Evolutionary conservation across 306 rosid genomes (phyloP).

Genomic region (Rosa persica): DNA sequence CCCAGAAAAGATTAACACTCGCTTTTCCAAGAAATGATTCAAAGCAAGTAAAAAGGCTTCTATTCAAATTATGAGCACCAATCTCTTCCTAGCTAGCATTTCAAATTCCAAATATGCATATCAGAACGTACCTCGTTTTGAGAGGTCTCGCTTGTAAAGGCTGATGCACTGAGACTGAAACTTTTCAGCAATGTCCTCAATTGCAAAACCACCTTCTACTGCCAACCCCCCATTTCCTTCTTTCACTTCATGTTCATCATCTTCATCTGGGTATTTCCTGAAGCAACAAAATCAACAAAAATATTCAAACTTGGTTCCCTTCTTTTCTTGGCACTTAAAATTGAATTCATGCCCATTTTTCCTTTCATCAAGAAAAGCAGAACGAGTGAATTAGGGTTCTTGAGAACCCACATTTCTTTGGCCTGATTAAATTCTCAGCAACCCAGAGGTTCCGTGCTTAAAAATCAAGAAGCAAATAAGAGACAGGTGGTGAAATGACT

Average conservation of each 20-base stretch:
- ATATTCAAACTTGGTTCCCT: background rate
- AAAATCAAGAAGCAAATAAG: background rate
- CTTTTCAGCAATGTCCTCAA: conserved; percentile 27
- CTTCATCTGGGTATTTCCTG: conserved; percentile 25
- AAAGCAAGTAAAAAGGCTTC: background rate
- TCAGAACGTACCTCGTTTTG: conserved; percentile 29
- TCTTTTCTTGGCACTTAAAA: conserved; percentile 5
- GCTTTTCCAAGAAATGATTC: background rate
- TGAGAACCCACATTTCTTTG: conserved; percentile 16
- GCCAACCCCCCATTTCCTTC: conserved; percentile 11
- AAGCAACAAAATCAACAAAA: conserved; percentile 7
- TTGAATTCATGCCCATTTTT: background rate
- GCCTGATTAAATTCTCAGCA: background rate
- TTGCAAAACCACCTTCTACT: conserved; percentile 16
- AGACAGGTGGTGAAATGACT: background rate
- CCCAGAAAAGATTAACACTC: background rate
- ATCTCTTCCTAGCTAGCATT: background rate
- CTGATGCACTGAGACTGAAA: conserved; percentile 27
- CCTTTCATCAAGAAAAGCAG: conserved; percentile 16
- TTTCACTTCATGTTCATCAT: conserved; percentile 21
- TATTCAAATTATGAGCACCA: background rate
- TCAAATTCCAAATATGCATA: background rate
- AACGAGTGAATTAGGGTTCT: background rate
- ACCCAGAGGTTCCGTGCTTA: conserved; percentile 19
- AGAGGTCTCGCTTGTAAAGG: conserved; percentile 24